Conservation (phyloP, 768 basidiomycete species). For the Kwoniella sp. region DNA sequence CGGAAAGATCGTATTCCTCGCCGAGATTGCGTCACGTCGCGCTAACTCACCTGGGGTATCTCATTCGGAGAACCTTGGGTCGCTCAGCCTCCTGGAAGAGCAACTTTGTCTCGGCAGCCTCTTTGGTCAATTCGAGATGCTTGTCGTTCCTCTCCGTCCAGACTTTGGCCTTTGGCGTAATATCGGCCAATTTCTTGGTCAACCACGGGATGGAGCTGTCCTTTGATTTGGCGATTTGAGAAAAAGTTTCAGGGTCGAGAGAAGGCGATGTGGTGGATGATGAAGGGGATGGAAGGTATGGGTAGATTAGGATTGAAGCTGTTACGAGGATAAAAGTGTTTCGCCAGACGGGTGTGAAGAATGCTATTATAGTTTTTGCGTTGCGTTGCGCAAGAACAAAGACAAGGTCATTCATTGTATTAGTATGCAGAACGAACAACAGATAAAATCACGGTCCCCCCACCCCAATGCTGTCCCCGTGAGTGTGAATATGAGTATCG, state of each 20-base stretch:
- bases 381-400: too few relatives aligned
- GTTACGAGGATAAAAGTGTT: conserved; percentile 48
- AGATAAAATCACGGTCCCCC: too few relatives aligned
- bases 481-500: too few relatives aligned
- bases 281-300: conserved; percentile 51
- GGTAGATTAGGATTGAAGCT: conserved; percentile 45
- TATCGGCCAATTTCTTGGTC: conserved; percentile 52
- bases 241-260: conserved; percentile 31
- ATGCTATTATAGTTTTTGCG: conserved; percentile 48
- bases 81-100: conserved; percentile 58
- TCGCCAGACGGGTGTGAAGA: conserved; percentile 55
- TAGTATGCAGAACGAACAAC: too few relatives aligned
- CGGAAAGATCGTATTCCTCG: too few relatives aligned
- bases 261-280: conserved; percentile 37
- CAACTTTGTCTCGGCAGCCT: conserved; percentile 55
- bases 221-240: conserved; percentile 18
- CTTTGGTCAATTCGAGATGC: conserved; percentile 54
- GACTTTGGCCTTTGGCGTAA: conserved; percentile 49
- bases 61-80: conserved; percentile 52
- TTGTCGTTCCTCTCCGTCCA: conserved; percentile 56
- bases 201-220: conserved; percentile 38
- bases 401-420: too few relatives aligned
- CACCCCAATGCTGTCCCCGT: too few relatives aligned
- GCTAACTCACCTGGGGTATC: conserved; percentile 54
- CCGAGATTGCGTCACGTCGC: too few relatives aligned